Percentiles rank a stretch among this genome's conserved stretches.
Conservation (phyloP, 2,329 filamentous ascomycete genomes). For the Lachnellula arida region DNA sequence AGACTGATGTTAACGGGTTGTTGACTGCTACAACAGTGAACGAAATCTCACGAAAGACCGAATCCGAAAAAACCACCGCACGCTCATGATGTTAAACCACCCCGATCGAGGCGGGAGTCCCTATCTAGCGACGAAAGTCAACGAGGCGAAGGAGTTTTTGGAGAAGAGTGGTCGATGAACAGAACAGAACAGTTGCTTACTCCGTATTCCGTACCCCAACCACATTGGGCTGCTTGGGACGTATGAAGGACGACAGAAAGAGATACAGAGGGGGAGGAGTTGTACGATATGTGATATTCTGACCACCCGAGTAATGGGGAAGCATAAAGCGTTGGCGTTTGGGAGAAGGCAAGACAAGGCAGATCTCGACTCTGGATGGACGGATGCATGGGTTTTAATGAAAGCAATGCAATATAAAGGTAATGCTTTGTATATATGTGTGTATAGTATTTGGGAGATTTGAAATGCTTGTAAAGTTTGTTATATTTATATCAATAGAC, state of each 20-base stretch:
- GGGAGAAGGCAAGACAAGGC: conserved; percentile 1
- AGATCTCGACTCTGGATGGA: conserved; percentile 23
- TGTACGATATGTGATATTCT: conserved; percentile 7
- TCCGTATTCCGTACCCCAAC: neutral
- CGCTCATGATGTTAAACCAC: conserved; percentile 95
- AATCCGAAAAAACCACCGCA: conserved; percentile 90
- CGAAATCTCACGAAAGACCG: conserved; percentile 85
- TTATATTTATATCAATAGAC: too few relatives aligned
- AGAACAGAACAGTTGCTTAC: too few relatives aligned
- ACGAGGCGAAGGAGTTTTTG: conserved; percentile 94
- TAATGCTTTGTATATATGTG: neutral
- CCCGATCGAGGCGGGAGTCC: conserved; percentile 95
- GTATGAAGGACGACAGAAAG: neutral
- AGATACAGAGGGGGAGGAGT: neutral
- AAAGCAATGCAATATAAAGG: conserved; percentile 1
- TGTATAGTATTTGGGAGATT: neutral
- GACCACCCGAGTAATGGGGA: neutral
- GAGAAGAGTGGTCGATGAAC: conserved; percentile 57
- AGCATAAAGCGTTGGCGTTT: conserved; percentile 27
- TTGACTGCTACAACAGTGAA: conserved; percentile 54
- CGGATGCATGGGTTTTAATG: neutral
- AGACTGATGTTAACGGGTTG: too few relatives aligned
- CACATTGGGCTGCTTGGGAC: too few relatives aligned
- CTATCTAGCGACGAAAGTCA: conserved; percentile 95
- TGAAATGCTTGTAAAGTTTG: too few relatives aligned